These are phyloP conservation scores for Seminavis robusta DNA, from an alignment of 108 stramenopile species.

Conservation along the genomic window DNA sequence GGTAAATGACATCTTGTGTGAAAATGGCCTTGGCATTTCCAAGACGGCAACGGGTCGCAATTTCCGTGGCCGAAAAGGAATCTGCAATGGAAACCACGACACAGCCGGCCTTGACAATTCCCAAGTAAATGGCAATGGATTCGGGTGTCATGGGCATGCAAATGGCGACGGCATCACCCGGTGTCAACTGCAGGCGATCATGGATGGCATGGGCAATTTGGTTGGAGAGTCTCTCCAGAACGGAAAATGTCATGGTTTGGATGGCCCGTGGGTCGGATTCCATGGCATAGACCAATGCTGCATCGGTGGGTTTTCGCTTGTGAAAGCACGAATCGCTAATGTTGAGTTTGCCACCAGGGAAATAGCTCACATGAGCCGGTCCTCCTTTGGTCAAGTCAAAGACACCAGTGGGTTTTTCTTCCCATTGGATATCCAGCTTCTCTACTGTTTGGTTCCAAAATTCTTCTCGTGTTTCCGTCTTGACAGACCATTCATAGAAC, in stretches of 20 bases:
- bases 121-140: conserved; percentile 30
- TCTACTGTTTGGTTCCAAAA: conserved; percentile 31
- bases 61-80: conserved; percentile 27
- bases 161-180: conserved; percentile 27
- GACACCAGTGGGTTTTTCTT: conserved; percentile 7
- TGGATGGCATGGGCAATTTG: conserved; percentile 29
- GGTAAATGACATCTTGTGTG: conserved; percentile 36
- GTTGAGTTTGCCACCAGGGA: conserved; percentile 28
- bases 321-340: conserved; percentile 32
- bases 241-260: conserved; percentile 7
- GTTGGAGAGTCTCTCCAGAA: conserved; percentile 19
- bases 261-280: conserved; percentile 17
- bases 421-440: conserved; percentile 20
- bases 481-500: conserved; percentile 29
- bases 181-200: conserved; percentile 4
- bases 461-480: conserved; percentile 16
- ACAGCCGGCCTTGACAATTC: conserved; percentile 30
- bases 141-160: conserved; percentile 48
- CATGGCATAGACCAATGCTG: conserved; percentile 23
- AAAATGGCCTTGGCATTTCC: conserved; percentile 33
- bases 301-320: conserved; percentile 10
- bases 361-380: conserved; percentile 21
- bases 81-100: conserved; percentile 33
- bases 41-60: conserved; percentile 31
- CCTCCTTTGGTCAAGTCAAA: conserved; percentile 3